Conservation (phyloP, 192 early-diverging fungal genomes). For the Powellomyces hirtus region DNA sequence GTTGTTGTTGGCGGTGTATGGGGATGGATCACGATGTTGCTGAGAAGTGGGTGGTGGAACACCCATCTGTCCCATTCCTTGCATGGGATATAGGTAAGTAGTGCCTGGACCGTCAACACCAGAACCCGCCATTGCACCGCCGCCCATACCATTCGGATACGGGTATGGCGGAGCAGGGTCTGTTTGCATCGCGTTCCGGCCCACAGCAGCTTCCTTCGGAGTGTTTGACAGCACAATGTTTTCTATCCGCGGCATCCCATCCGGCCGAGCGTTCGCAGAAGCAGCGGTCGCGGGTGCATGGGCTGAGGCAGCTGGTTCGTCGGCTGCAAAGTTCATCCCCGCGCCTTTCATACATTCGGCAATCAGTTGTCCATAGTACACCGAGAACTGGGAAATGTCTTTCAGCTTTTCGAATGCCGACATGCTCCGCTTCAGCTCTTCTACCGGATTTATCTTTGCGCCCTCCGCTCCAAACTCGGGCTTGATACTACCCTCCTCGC, state of each 20-base stretch:
- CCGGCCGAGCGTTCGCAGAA: neutral
- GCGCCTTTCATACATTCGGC: slow-evolving; percentile 36
- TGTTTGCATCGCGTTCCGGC: no score
- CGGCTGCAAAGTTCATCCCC: slow-evolving; percentile 2
- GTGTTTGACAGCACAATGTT: neutral
- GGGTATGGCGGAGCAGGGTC: neutral
- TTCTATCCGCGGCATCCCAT: neutral
- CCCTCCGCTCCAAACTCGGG: slow-evolving; percentile 7
- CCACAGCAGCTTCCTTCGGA: neutral
- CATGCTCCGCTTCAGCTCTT: slow-evolving; percentile 37
- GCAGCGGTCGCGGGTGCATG: neutral
- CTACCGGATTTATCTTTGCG: slow-evolving; percentile 1
- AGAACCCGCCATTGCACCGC: neutral
- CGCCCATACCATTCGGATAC: neutral
- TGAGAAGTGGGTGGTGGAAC: neutral
- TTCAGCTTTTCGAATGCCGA: slow-evolving; percentile 41
- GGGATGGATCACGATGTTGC: neutral
- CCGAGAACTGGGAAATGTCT: slow-evolving; percentile 36
- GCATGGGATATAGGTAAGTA: neutral
- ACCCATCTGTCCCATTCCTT: neutral
- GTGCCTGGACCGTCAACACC: neutral
- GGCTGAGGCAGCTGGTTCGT: neutral
- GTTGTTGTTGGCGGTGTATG: neutral
- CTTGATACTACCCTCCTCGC: slow-evolving; percentile 4
- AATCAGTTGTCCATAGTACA: slow-evolving; percentile 46